phyloP scores from a whole-genome alignment of 768 basidiomycete genomes.

The Hygrophorus russula region DNA sequence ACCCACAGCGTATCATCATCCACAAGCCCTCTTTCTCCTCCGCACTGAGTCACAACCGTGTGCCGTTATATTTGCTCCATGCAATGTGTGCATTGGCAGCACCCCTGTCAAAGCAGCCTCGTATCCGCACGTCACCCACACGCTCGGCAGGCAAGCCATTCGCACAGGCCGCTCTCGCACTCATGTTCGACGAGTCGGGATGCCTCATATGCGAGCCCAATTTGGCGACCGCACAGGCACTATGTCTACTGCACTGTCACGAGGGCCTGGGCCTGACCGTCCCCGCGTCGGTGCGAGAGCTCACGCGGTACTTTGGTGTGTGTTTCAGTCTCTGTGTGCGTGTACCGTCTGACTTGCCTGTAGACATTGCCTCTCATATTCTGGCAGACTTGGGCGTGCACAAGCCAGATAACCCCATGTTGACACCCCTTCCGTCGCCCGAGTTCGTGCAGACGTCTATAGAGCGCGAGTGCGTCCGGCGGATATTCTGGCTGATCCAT shows the following conservation, averaged over 20 bases:
- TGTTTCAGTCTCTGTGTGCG: not conserved
- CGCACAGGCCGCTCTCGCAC: conserved; percentile 49
- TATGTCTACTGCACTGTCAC: conserved; percentile 62
- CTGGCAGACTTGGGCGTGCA: conserved; percentile 58
- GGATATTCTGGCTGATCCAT: conserved; percentile 73
- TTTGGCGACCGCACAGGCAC: conserved; percentile 64
- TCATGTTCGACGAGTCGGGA: conserved; percentile 66
- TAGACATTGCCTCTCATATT: conserved; percentile 56
- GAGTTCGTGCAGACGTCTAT: conserved; percentile 51
- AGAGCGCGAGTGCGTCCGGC: conserved; percentile 69
- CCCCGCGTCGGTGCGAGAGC: too few relatives aligned
- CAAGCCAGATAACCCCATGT: conserved; percentile 46
- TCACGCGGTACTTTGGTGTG: not conserved
- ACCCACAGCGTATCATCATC: conserved; percentile 65
- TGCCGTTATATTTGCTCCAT: conserved; percentile 61
- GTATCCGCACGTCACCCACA: conserved; percentile 41
- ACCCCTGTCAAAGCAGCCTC: conserved; percentile 58
- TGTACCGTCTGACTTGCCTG: conserved; percentile 13
- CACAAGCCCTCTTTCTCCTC: conserved; percentile 72
- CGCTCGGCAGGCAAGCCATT: conserved; percentile 46
- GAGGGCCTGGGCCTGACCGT: conserved; percentile 24
- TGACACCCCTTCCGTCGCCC: conserved; percentile 46
- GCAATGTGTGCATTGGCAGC: conserved; percentile 74
- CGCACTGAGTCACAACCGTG: conserved; percentile 49
- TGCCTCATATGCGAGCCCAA: conserved; percentile 50